Percentiles rank a stretch among this genome's conserved stretches.
Conservation (phyloP, 257 asterid species). For the Solanum chmielewskii region DNA sequence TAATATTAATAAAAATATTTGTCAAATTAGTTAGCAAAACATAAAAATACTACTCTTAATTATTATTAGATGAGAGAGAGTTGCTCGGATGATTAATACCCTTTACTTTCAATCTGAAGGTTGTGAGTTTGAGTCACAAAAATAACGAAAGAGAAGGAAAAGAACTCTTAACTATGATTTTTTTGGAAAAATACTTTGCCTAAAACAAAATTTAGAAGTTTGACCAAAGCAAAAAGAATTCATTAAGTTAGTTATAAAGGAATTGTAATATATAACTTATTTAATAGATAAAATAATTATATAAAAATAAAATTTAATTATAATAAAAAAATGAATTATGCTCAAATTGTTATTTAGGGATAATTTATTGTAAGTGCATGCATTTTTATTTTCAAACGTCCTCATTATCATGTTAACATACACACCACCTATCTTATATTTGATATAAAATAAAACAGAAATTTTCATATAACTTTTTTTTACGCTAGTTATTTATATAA, state of each 20-base stretch:
- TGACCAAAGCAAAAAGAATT: neutral
- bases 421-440: neutral
- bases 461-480: neutral
- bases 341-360: neutral
- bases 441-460: neutral
- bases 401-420: neutral
- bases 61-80: no score
- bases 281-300: neutral
- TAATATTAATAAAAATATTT: neutral
- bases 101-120: no score
- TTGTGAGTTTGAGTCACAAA: no score
- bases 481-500: neutral
- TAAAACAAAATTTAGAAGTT: neutral
- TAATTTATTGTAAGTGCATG: neutral
- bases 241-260: neutral
- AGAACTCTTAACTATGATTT: neutral
- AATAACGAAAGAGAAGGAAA: no score
- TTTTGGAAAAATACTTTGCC: neutral
- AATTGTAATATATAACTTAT: neutral
- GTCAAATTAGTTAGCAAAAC: neutral
- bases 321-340: neutral
- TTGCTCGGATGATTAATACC: accelerated
- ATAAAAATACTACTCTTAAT: neutral
- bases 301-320: neutral
- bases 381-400: neutral